These are phyloP conservation scores for Irineochytrium annulatum DNA, from an alignment of 192 early-diverging fungal species.

Conservation along the genomic window DNA sequence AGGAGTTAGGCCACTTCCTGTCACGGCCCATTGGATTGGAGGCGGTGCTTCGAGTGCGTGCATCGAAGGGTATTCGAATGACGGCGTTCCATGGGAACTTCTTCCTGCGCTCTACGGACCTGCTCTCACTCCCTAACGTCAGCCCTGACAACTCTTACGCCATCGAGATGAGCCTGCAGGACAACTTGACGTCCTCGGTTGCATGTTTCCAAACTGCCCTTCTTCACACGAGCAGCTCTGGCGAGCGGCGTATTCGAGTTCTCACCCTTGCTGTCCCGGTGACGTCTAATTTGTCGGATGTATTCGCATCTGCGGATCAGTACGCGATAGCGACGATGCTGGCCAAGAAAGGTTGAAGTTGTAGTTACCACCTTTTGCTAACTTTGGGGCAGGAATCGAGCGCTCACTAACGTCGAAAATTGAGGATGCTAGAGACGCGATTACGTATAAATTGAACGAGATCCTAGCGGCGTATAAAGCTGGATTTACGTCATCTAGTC, in stretches of 20 bases:
- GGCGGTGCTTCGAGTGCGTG: constrained; percentile 88
- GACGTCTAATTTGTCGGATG: constrained; percentile 70
- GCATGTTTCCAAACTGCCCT: constrained; percentile 95
- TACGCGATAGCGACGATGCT: constrained; percentile 75
- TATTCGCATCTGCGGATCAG: constrained; percentile 82
- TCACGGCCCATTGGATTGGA: constrained; percentile 78
- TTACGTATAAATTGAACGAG: constrained; percentile 81
- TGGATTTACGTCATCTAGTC: constrained; percentile 68
- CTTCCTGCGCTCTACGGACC: constrained; percentile 90
- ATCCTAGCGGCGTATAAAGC: constrained; percentile 88
- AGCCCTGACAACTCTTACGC: constrained; percentile 88
- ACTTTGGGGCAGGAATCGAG: constrained; percentile 62
- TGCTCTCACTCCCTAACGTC: constrained; percentile 87
- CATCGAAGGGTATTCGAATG: constrained; percentile 85
- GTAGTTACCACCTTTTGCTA: not conserved
- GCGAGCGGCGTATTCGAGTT: constrained; percentile 90
- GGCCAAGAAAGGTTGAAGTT: constrained; percentile 71
- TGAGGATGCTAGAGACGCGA: constrained; percentile 90
- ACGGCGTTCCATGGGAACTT: constrained; percentile 94
- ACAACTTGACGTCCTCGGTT: constrained; percentile 65
- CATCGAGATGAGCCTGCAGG: constrained; percentile 75
- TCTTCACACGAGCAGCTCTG: constrained; percentile 75
- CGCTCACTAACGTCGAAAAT: constrained; percentile 77
- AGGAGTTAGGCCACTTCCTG: constrained; percentile 78
- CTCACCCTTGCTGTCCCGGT: constrained; percentile 86